These are phyloP conservation scores for Halophytophthora polymorphica DNA, from an alignment of 352 stramenopile species.

Conservation along the genomic window DNA sequence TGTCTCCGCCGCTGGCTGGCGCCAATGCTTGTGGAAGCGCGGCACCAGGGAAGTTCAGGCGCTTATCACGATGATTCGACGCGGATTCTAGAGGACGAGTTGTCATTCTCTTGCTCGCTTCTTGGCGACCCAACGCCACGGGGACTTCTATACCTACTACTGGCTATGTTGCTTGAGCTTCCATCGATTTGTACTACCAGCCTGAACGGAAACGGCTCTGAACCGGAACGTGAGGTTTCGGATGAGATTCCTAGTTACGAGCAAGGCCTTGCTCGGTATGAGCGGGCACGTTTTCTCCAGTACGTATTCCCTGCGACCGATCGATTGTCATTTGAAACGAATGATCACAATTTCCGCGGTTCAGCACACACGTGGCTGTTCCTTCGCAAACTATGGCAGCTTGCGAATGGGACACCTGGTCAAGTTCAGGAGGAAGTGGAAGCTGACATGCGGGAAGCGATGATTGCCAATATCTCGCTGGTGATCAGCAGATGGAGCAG, in stretches of 20 bases:
- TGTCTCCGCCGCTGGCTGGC: conserved; percentile 15
- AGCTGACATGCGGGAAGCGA: background rate
- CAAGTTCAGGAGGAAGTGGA: background rate
- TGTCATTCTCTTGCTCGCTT: conserved; percentile 6
- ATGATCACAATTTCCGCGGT: conserved; percentile 25
- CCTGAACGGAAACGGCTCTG: no score
- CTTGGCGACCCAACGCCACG: conserved; percentile 1
- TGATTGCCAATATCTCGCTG: conserved; percentile 1
- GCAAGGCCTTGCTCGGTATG: no score
- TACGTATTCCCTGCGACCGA: conserved; percentile 15
- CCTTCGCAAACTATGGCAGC: conserved; percentile 19
- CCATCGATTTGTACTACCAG: no score
- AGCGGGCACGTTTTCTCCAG: conserved; percentile 1
- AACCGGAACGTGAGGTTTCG: no score
- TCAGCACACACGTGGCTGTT: conserved; percentile 28
- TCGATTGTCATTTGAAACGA: conserved; percentile 11
- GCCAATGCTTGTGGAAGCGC: conserved; percentile 13
- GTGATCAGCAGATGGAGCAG: conserved; percentile 8
- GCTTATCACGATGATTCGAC: conserved; percentile 5
- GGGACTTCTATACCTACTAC: conserved; percentile 6
- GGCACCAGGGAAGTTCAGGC: conserved; percentile 12
- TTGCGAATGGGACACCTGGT: conserved; percentile 1
- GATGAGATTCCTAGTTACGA: no score
- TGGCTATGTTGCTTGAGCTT: conserved; percentile 6
- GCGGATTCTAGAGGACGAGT: conserved; percentile 13